phyloP scores from a whole-genome alignment of 768 basidiomycete species.

The Termitomyces heimii region DNA sequence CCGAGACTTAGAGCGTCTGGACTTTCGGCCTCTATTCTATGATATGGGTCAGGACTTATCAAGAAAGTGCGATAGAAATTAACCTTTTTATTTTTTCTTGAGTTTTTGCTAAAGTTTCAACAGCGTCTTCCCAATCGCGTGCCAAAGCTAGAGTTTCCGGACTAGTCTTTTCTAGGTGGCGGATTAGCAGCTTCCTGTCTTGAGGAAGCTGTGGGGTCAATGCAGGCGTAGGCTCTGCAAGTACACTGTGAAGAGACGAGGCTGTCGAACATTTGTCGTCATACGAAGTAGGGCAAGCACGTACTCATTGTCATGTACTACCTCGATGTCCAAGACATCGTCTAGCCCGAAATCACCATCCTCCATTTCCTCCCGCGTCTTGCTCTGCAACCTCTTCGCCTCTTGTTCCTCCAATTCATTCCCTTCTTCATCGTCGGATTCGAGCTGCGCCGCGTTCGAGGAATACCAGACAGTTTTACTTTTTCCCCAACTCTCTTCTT shows the following conservation, averaged over 20 bases:
- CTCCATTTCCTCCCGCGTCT: conserved; percentile 60
- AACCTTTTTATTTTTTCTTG: conserved; percentile 53
- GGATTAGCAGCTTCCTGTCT: conserved; percentile 56
- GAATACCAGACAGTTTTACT: conserved; percentile 81
- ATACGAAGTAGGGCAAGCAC: conserved; percentile 9
- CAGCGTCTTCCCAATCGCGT: conserved; percentile 78
- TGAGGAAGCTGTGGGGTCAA: conserved; percentile 33
- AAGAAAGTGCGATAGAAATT: conserved; percentile 11
- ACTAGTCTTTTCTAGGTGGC: conserved; percentile 66
- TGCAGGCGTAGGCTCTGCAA: conserved; percentile 31
- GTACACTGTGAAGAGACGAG: conserved; percentile 22
- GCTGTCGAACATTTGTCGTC: background rate
- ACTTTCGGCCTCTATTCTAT: conserved; percentile 43
- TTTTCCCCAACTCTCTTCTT: conserved; percentile 76
- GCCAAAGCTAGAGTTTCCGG: conserved; percentile 79
- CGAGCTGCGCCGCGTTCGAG: conserved; percentile 74
- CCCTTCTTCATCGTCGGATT: conserved; percentile 86
- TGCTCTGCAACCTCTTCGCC: conserved; percentile 71
- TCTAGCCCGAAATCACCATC: conserved; percentile 85
- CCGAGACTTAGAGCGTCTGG: conserved; percentile 55
- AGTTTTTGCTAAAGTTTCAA: conserved; percentile 42
- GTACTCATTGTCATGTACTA: conserved; percentile 25
- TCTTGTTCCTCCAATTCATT: conserved; percentile 87
- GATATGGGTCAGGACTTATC: background rate
- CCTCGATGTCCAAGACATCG: conserved; percentile 42